Evolutionary conservation across 2,329 filamentous ascomycete genomes (phyloP), one percentile per base, ranked within the genome.

Genomic region (Coniella vitis): DNA sequence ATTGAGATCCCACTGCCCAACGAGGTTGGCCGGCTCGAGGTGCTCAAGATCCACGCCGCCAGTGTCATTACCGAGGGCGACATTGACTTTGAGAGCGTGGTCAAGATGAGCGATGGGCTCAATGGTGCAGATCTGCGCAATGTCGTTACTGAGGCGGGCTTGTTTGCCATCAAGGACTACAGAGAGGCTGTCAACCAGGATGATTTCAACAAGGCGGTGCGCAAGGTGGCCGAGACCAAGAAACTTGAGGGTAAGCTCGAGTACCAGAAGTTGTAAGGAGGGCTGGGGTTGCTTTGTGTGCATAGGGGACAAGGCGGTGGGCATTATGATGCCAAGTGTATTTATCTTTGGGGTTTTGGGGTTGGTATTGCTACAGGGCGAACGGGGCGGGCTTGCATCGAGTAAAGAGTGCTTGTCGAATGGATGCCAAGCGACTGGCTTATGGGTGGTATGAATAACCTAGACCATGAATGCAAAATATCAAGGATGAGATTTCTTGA

Each of bases 101-200:
- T 98, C 58, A 98, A 98, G 83, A 98, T 98, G 93, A 96, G 90
- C 60, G 93, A 98, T 63, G 90, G 91, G 22, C 79, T 98, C 61
- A 98, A 98, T 69, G 93, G 93, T 65, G 93, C 93, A 44, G 93
- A 98, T 81, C 71, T 98, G 74, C 79, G 93, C 63, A 98, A 98
- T 65, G 90, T 98, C 45, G 90, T 98, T 45, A 98, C 93, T 13
- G 93, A 98, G 77, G 93, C 93, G 58, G 93, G 93, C 55, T 73
- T 98, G 35, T 97, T 96, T 68, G 90, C 93, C 38, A 98, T 98
- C 79, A 97, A 97, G 70, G 93, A 95, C 64, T 95, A 97, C 68
- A 78, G 94, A 54, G 93, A 98, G 61, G 83, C 90, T 12, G 87
- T 98, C 69, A 97, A 87, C 71, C 93, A 98, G 68, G 93, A 98